Evolutionary conservation across 306 rosid genomes (phyloP).

Genomic region (Datisca glomerata): DNA sequence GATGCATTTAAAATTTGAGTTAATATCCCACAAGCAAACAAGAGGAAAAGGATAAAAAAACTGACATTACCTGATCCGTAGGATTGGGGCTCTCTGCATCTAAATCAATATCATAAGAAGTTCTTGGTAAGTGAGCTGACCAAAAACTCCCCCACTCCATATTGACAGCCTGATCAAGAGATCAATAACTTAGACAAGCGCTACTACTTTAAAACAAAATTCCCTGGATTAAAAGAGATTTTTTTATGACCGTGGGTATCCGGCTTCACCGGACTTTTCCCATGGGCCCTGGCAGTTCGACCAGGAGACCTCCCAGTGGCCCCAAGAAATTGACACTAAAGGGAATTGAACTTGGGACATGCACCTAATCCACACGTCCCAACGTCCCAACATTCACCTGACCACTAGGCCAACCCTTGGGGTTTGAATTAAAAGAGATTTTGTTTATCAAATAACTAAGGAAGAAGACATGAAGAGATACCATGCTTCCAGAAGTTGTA

Average conservation of each 20-base stretch:
- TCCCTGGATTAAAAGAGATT: too few relatives aligned
- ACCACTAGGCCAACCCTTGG: too few relatives aligned
- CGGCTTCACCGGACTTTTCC: too few relatives aligned
- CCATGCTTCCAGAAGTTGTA: slow-evolving; percentile 73
- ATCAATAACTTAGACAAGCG: too few relatives aligned
- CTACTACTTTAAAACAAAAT: too few relatives aligned
- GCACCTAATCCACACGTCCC: too few relatives aligned
- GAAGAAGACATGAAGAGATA: slow-evolving; percentile 12
- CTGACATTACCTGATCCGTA: slow-evolving; percentile 59
- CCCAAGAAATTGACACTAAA: too few relatives aligned
- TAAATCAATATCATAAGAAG: slow-evolving; percentile 59
- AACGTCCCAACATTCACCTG: too few relatives aligned
- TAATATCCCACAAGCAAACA: slow-evolving; percentile 1
- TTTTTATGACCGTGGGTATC: too few relatives aligned
- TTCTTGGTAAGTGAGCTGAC: slow-evolving; percentile 91
- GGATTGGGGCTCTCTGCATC: slow-evolving; percentile 91
- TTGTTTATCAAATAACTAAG: not conserved
- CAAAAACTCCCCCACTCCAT: slow-evolving; percentile 98
- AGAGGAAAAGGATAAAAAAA: slow-evolving; percentile 5
- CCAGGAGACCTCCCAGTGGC: too few relatives aligned
- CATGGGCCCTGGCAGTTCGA: too few relatives aligned
- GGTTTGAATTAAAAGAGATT: not conserved
- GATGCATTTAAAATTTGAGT: slow-evolving; percentile 13
- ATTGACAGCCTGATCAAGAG: slow-evolving; percentile 51
- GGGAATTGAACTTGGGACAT: too few relatives aligned